Evolutionary conservation across 495 filamentous ascomycete genomes (phyloP), one percentile per base, ranked within the genome.

Genomic region (Lasiosphaeria ovina): DNA sequence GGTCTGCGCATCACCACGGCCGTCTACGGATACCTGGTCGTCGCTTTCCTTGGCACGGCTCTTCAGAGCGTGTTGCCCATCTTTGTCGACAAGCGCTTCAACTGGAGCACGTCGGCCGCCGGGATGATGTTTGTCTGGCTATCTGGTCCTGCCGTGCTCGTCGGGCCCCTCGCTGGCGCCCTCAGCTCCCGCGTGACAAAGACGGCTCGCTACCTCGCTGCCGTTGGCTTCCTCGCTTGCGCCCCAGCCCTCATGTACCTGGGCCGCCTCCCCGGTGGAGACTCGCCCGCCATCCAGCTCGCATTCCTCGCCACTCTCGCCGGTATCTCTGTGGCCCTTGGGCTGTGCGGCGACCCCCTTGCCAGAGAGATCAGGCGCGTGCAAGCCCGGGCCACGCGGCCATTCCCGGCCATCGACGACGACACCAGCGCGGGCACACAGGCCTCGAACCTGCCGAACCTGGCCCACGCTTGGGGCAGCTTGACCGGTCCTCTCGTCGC

Each of bases 401-500:
- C 35, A 11, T 49, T 51, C 35, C 56, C 53, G 1, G 35, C 50
- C 4, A 35, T 45, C 42, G 40, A 12, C 10, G 34, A 65, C 47
- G 11, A 54, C 11, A 48, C 50, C 48, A 65, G 51, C 34, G 50
- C 48, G 14, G 49, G 50, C 35, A 66, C 59, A 6, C 61, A 58
- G 6, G 64, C 63, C 32, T 45, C 65, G 12, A 65, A 33, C 35
- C 60, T 70, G 10, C 67, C 65, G 3, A 59, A 35, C n/a, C 40
- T 70, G 6, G 64, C 66, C 31, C 56, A 50, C 24, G 66, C 68
- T 5, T 72, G 68, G 70, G 70, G 70, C 16, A 64, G 44, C 33
- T 53, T 72, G n/a, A 59, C 62, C 35, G 70, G 70, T 4, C 70
- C 70, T 1, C 51, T 72, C 1, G 24, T 72, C 16, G 66, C 61